Evolutionary conservation across 2,329 filamentous ascomycete genomes (phyloP), one percentile per base, ranked within the genome.

Genomic region (Fusarium zealandicum): DNA sequence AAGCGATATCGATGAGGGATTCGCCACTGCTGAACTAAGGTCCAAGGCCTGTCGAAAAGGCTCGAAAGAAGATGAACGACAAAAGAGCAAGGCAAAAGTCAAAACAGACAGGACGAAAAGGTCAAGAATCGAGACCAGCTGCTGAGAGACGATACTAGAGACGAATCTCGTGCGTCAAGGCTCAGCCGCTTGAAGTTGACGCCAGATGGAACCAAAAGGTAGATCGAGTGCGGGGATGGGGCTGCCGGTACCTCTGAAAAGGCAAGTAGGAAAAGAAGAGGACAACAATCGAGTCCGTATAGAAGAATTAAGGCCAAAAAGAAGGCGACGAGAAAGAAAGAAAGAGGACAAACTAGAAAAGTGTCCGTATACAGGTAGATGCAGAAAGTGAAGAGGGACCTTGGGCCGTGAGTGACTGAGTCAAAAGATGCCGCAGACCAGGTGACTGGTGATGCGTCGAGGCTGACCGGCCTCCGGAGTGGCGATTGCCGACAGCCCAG

Each of bases 151-250:
- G 49, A 54, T 32, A 10, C 33, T 17, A 35, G 25, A 25, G 3
- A 37, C 18, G 32, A 32, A 39, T 48, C 35, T 25, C 41, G 37
- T 51, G 58, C 49, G 58, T 62, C 50, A 55, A 55, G 53, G 35
- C 51, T 36, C 59, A 17, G 58, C 44, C 58, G 49, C 54, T 46
- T 56, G 38, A 33, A 31, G 16, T 36, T 18, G 32, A 59, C 44
- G 35, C 28, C 32, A 22, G 45, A 51, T 57, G 41, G 22, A 30
- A 16, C 40, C 30, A 57, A 51, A 35, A 28, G 36, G 25, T 28
- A 25, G 45, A 56, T 48, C 36, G 42, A 54, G 32, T 52, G 54
- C 50, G 45, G 54, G 59, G 58, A 62, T 45, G 11, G 54, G 49
- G 54, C 35, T 48, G 17, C 17, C 30, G 35, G 37, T 44, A 49